Base-by-base conservation (phyloP, 2,329 filamentous ascomycete species). In the Penicillium sp. region DNA sequence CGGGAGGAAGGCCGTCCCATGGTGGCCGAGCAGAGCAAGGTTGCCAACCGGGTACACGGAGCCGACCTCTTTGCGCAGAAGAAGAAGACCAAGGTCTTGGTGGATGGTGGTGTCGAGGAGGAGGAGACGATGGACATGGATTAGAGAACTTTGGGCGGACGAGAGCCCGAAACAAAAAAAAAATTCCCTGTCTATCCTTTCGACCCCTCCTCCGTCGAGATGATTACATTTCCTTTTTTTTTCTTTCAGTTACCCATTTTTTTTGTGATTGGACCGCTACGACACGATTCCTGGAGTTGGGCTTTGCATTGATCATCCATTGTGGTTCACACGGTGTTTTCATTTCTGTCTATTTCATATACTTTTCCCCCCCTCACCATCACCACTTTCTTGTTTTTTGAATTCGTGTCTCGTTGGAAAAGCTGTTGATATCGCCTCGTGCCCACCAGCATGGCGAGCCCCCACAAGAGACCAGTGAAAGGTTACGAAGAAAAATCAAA, bases 1-100 rank as follows among this genome's bases (percentile, higher is more conserved):
- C 76, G 77, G 68, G 78, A 80, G 63, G 77, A 78, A 67, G 73
- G 56, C 28, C 42, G 41, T 29, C 61, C 65, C 24, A 51, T 70
- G 55, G 63, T 61, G 24, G 56, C 61, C 49, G 68, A 69, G 50
- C 56, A 62, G 37, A 58, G 55, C 52, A 72, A 68, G 64, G 56
- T 61, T 50, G 47, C 63, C 39, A 63, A 60, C 57, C 63, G 63
- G 45, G 64, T 72, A 5, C 60, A 71, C 36, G 70, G 70, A 49
- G 66, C 69, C 61, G 71, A 73, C 39, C 50, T 67, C 48, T 61
- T 69, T 44, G 25, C 24, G 40, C 66, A 68, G 55, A 73, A 72
- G 66, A 69, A 65, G 60, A 73, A 73, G 68, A 61, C 66, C 50
- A 70, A 64, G 51, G 51, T 73, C 54, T 58, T 73, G 59, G 70